phyloP scores from a whole-genome alignment of 2,329 filamentous ascomycete species.

The Salinomyces thailandicus region DNA sequence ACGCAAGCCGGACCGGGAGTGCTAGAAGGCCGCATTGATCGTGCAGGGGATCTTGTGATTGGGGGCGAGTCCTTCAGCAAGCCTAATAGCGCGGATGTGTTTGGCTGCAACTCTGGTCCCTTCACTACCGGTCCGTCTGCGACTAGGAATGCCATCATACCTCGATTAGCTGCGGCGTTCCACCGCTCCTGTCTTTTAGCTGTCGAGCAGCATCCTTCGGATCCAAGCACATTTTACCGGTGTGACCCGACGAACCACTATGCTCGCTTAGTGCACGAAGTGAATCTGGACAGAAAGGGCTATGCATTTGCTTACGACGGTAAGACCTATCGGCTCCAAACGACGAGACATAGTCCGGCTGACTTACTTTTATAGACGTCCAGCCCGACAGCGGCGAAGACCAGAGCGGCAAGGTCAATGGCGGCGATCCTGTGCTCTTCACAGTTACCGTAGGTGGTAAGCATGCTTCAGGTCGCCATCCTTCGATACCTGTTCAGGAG shows the following conservation, averaged over 20 bases:
- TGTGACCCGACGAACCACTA: slow-evolving; percentile 44
- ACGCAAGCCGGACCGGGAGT: slow-evolving; percentile 53
- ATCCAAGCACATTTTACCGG: slow-evolving; percentile 25
- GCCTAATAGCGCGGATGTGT: slow-evolving; percentile 54
- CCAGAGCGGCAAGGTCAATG: slow-evolving; percentile 43
- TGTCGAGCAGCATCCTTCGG: slow-evolving; percentile 29
- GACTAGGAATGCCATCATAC: slow-evolving; percentile 52
- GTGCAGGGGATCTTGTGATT: slow-evolving; percentile 34
- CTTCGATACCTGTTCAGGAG: slow-evolving; percentile 1
- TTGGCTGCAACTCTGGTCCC: slow-evolving; percentile 56
- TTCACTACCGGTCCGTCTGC: slow-evolving; percentile 40
- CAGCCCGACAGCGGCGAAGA: slow-evolving; percentile 48
- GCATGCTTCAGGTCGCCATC: slow-evolving; percentile 8
- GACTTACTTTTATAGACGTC: too few species aligned
- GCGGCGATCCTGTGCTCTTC: slow-evolving; percentile 36
- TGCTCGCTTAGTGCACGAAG: slow-evolving; percentile 48
- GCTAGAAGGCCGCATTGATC: slow-evolving; percentile 40
- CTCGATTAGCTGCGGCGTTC: slow-evolving; percentile 66
- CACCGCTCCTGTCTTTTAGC: slow-evolving; percentile 61
- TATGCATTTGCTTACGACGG: slow-evolving; percentile 55
- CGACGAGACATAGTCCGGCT: not conserved
- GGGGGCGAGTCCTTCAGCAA: slow-evolving; percentile 42
- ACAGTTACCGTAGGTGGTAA: slow-evolving; percentile 39
- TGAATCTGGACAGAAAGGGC: slow-evolving; percentile 49
- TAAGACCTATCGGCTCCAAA: too few species aligned